Evolutionary conservation across 805 yeast genomes (phyloP).

Genomic region (Metschnikowia gelsemii): DNA sequence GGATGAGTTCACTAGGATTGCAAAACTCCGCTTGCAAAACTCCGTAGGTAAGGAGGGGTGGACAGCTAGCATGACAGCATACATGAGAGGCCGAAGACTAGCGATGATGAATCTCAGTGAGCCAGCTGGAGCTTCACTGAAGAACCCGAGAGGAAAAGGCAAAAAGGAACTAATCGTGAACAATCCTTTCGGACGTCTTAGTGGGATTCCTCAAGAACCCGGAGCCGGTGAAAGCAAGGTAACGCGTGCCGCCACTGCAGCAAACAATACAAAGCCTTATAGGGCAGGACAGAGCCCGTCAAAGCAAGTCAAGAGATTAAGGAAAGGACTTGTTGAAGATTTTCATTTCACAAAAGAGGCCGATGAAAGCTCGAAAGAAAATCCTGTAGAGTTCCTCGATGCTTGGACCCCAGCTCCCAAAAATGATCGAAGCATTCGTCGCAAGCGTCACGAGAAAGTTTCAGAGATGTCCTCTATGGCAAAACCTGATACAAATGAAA

Average conservation of each 20-base stretch:
- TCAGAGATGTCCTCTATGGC: background rate
- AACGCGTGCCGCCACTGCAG: background rate
- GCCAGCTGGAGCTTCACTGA: background rate
- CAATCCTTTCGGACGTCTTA: no score
- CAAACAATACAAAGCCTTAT: background rate
- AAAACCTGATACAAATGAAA: background rate
- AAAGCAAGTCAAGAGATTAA: constrained; percentile 4
- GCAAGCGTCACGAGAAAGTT: background rate
- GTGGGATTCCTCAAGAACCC: background rate
- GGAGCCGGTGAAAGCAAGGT: background rate
- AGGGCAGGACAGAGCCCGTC: background rate
- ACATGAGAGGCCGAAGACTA: constrained; percentile 8
- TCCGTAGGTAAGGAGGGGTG: constrained; percentile 28
- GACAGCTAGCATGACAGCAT: constrained; percentile 17
- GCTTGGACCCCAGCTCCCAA: background rate
- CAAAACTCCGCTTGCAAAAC: constrained; percentile 30
- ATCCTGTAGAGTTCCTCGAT: background rate
- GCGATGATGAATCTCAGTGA: constrained; percentile 3
- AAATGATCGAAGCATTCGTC: background rate
- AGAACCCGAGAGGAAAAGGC: no score
- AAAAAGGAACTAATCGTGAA: no score
- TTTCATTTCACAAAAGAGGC: background rate
- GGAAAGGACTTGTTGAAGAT: constrained; percentile 9
- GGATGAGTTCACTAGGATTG: constrained; percentile 19
- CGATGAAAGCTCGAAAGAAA: background rate